Conservation (phyloP, 371 early-diverging fungal genomes). For the Neoconidiobolus thromboides region DNA sequence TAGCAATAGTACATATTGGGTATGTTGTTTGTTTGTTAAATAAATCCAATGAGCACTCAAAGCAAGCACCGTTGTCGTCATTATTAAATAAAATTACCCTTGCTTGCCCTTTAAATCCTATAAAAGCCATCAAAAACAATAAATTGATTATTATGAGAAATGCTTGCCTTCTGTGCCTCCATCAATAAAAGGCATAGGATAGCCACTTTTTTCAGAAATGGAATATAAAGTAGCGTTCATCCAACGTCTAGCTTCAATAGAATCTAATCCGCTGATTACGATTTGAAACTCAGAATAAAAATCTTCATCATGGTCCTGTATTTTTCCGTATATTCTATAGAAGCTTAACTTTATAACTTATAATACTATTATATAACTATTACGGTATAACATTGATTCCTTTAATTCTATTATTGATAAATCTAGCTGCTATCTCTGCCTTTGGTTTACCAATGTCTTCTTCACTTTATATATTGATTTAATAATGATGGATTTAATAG, state of each 20-base stretch:
- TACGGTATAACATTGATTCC: slow-evolving; percentile 66
- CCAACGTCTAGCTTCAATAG: slow-evolving; percentile 91
- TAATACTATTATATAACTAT: slow-evolving; percentile 11
- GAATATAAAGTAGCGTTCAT: slow-evolving; percentile 73
- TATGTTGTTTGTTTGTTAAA: slow-evolving; percentile 33
- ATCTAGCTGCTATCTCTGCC: slow-evolving; percentile 74
- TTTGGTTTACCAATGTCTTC: slow-evolving; percentile 67
- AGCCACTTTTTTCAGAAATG: slow-evolving; percentile 48
- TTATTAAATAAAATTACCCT: slow-evolving; percentile 50
- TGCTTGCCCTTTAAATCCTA: slow-evolving; percentile 81
- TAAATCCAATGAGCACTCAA: slow-evolving; percentile 70
- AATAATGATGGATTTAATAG: neutral
- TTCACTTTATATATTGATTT: slow-evolving; percentile 16
- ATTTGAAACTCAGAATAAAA: slow-evolving; percentile 75
- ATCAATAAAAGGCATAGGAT: slow-evolving; percentile 75
- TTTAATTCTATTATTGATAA: slow-evolving; percentile 64
- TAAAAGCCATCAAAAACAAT: neutral
- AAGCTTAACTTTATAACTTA: neutral
- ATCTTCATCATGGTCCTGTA: slow-evolving; percentile 84
- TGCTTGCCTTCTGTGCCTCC: slow-evolving; percentile 82
- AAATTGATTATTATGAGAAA: neutral
- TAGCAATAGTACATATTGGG: slow-evolving; percentile 50
- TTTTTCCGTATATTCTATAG: slow-evolving; percentile 52
- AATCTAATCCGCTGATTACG: slow-evolving; percentile 86
- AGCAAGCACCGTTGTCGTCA: slow-evolving; percentile 59